A percentile compares a stretch with the other conserved stretches of the same genome.
Evolutionary conservation across 176 grass and related monocot species (phyloP).

Genomic region (Carex parvula): DNA sequence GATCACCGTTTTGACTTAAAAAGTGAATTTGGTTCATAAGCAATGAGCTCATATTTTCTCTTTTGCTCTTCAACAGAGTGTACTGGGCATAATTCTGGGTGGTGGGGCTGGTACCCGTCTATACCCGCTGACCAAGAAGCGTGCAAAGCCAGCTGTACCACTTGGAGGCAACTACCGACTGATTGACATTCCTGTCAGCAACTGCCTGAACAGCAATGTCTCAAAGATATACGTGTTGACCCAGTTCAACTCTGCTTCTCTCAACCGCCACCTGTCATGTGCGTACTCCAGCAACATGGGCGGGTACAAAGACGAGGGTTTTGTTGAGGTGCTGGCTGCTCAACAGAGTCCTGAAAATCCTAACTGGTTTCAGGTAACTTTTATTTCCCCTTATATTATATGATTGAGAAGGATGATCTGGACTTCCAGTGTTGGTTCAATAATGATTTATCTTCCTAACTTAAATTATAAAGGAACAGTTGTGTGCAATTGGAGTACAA

Average conservation of each 20-base stretch:
- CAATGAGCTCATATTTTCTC: slow-evolving; percentile 14
- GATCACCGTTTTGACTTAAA: not conserved
- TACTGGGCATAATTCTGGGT: slow-evolving; percentile 95
- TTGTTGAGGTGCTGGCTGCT: slow-evolving; percentile 92
- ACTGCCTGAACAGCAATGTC: slow-evolving; percentile 89
- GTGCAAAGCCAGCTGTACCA: slow-evolving; percentile 89
- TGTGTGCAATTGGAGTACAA: not conserved
- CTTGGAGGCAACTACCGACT: slow-evolving; percentile 91
- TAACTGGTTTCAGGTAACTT: slow-evolving; percentile 93
- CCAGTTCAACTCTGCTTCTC: slow-evolving; percentile 89
- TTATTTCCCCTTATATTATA: slow-evolving; percentile 9
- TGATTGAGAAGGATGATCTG: not conserved
- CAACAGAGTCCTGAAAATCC: slow-evolving; percentile 98
- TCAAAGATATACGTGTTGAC: slow-evolving; percentile 95
- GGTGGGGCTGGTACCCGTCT: slow-evolving; percentile 87
- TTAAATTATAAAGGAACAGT: not conserved
- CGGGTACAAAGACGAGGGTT: slow-evolving; percentile 95
- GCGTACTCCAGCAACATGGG: slow-evolving; percentile 87
- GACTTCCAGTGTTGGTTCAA: not conserved
- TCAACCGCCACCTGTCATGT: slow-evolving; percentile 88
- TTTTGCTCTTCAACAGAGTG: slow-evolving; percentile 49
- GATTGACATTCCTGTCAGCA: slow-evolving; percentile 97
- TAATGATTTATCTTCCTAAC: not conserved
- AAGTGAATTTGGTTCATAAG: not conserved
- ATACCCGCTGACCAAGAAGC: slow-evolving; percentile 95